Percentiles rank a stretch among this genome's conserved stretches.
These are phyloP conservation scores for Staphylotrichum longicolle DNA, from an alignment of 495 filamentous ascomycete species.

Conservation along the genomic window DNA sequence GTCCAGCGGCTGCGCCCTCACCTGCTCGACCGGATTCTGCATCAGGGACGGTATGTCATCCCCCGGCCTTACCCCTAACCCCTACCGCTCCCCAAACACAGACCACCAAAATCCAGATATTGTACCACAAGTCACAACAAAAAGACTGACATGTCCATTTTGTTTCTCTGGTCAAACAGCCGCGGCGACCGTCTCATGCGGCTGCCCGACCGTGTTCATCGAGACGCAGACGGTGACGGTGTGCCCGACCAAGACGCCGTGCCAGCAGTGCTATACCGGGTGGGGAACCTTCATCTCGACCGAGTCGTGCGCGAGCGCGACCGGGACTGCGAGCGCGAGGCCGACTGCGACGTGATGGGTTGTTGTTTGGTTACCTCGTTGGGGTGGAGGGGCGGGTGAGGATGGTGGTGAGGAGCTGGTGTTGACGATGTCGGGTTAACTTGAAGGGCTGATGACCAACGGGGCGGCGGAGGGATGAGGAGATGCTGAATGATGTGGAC, in stretches of 20 bases:
- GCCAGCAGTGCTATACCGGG: slow-evolving; percentile 30
- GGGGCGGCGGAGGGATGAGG: too few relatives aligned
- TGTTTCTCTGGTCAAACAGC: not conserved
- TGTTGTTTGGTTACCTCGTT: not conserved
- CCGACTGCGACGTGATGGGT: not conserved
- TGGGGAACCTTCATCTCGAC: slow-evolving; percentile 28
- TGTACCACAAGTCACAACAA: not conserved
- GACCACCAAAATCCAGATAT: not conserved
- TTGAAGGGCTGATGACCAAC: too few relatives aligned
- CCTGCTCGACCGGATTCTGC: slow-evolving; percentile 27
- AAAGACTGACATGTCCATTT: not conserved
- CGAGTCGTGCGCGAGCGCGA: slow-evolving; percentile 15
- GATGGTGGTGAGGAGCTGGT: too few relatives aligned
- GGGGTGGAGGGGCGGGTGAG: not conserved
- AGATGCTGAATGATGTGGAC: too few relatives aligned
- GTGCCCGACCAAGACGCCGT: slow-evolving; percentile 27
- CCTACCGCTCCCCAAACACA: not conserved
- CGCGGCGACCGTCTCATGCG: slow-evolving; percentile 25
- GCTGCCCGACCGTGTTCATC: slow-evolving; percentile 23
- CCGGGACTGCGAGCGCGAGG: not conserved
- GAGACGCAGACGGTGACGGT: slow-evolving; percentile 24
- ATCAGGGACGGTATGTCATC: slow-evolving; percentile 25
- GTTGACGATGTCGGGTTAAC: too few relatives aligned
- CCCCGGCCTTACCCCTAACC: not conserved
- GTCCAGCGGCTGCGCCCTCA: slow-evolving; percentile 24